phyloP scores from a whole-genome alignment of 2,329 filamentous ascomycete genomes.

The Rhynchosporium agropyri region DNA sequence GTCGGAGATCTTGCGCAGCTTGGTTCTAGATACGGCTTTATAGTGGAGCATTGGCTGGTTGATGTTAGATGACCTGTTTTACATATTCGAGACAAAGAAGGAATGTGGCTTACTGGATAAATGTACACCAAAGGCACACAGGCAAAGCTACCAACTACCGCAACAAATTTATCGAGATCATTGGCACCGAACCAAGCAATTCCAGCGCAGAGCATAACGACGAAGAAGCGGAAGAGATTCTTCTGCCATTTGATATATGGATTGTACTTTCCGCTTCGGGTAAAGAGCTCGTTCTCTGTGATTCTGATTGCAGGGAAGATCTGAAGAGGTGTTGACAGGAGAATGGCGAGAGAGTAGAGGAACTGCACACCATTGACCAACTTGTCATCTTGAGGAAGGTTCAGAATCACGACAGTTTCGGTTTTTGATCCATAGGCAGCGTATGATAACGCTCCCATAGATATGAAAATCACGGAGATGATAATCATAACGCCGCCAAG shows the following conservation, averaged over 20 bases:
- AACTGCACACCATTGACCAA: conserved; percentile 96
- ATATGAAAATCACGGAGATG: conserved; percentile 87
- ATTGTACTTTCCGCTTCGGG: conserved; percentile 93
- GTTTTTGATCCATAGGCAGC: conserved; percentile 94
- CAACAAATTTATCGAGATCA: conserved; percentile 96
- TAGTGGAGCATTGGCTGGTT: conserved; percentile 84
- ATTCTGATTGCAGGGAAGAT: conserved; percentile 98
- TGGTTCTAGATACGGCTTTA: conserved; percentile 72
- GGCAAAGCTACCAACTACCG: conserved; percentile 93
- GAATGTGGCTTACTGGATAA: conserved; percentile 74
- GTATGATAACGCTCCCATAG: conserved; percentile 91
- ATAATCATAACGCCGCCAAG: conserved; percentile 91
- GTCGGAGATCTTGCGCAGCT: conserved; percentile 70
- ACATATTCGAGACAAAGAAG: too few relatives aligned
- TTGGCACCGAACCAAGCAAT: conserved; percentile 93
- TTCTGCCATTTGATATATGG: conserved; percentile 99
- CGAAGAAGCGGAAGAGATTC: conserved; percentile 92
- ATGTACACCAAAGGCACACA: conserved; percentile 97
- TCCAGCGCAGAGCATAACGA: conserved; percentile 81
- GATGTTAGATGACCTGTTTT: conserved; percentile 18
- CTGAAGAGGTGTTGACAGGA: conserved; percentile 91
- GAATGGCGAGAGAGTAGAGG: conserved; percentile 95
- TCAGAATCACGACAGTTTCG: conserved; percentile 94
- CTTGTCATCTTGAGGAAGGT: conserved; percentile 92
- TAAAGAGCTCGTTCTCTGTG: conserved; percentile 91